These are phyloP conservation scores for Catharanthus roseus DNA, from an alignment of 257 asterid species.

Conservation along the genomic window DNA sequence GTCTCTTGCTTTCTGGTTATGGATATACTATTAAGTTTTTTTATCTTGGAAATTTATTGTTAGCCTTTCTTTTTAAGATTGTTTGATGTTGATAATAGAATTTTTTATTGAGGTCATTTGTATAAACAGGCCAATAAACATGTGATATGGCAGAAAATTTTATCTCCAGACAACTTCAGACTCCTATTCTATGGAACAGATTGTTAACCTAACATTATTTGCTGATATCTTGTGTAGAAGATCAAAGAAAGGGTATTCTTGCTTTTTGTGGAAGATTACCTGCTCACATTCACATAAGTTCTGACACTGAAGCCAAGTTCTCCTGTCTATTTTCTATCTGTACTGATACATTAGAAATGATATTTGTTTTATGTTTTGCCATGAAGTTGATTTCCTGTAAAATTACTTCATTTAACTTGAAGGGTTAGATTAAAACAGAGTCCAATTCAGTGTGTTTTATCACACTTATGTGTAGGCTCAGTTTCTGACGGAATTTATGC, in stretches of 20 bases:
- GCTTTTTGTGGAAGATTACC: not conserved
- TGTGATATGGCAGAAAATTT: not conserved
- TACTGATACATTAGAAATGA: not conserved
- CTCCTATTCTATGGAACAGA: not conserved
- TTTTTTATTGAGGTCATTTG: not conserved
- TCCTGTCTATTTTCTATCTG: not conserved
- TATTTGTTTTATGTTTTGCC: not conserved
- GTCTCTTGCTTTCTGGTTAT: not conserved
- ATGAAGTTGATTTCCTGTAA: not conserved
- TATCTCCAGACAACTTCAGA: not conserved
- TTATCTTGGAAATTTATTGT: not conserved
- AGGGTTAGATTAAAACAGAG: not conserved
- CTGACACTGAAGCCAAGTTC: not conserved
- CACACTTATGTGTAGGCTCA: not conserved
- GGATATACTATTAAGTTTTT: not conserved
- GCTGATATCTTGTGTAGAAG: not conserved
- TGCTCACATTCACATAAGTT: not conserved
- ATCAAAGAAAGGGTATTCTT: not conserved
- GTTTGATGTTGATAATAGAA: not conserved
- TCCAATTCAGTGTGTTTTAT: not conserved
- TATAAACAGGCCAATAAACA: not conserved
- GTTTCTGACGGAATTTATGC: not conserved
- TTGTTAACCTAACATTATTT: not conserved
- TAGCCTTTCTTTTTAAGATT: not conserved
- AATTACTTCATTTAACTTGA: not conserved